Evolutionary conservation across 306 rosid species (phyloP), one percentile per base, ranked within the genome.

Genomic region (Vigna mungo): DNA sequence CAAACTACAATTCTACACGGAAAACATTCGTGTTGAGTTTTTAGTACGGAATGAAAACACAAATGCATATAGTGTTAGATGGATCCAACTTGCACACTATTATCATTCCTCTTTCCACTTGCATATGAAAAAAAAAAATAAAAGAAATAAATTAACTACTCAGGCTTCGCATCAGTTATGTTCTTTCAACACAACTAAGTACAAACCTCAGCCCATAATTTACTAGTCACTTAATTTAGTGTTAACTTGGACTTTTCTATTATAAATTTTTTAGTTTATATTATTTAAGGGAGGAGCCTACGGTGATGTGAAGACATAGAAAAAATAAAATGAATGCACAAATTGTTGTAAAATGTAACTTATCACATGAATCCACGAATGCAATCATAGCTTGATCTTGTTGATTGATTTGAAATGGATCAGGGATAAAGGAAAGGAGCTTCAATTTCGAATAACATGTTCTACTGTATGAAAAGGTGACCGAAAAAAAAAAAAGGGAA

Each of bases 401-500:
- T 20, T 25, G 41, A 51, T 37, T 62, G 51, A 79, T 71, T 72
- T 27, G 75, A 72, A 73, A 72, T 1, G 49, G 41, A 44, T 43
- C n/a, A 23, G 59, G 37, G 23, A 52, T 21, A 23, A 16, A 74
- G 39, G 54, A 49, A 49, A 76, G 66, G 74, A 79, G 39, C 70
- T 71, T 77, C 53, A 58, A 69, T 65, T 79, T 80, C 32, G 55
- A 72, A 17, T 13, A 67, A 54, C 60, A 9, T 8, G 6, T 64
- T 64, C 11, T 9, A 64, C 17, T 64, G 43, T n/a, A 34, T 1
- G 15, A 36, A n/a, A 23, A n/a, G 77, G 56, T 66, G 70, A 68
- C 46, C 74, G 84, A 51, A 64, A 30, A 30, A 25, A 25, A 59
- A 80, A 78, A 75, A 9, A 68, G 64, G 76, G 71, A 9, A 34